Percentiles rank a stretch among this genome's conserved stretches.
phyloP scores from a whole-genome alignment of 2,329 filamentous ascomycete genomes.

The Tolypocladium album region DNA sequence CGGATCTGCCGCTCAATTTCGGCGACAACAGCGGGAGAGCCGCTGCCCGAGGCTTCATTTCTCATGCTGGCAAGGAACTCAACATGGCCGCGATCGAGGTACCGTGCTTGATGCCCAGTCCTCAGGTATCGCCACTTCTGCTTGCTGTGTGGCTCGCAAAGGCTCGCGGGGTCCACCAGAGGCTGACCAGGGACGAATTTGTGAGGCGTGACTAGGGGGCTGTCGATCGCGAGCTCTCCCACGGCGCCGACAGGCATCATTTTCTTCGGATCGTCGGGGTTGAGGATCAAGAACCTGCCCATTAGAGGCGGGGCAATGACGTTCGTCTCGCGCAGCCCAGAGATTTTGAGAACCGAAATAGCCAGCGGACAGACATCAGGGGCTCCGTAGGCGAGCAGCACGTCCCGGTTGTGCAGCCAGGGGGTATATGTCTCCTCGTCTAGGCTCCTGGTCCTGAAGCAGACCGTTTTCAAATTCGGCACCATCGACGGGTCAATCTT shows the following conservation, averaged over 20 bases:
- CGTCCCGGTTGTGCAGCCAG: slow-evolving; percentile 33
- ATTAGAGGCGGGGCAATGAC: slow-evolving; percentile 36
- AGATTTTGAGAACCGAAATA: slow-evolving; percentile 35
- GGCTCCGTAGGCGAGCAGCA: slow-evolving; percentile 40
- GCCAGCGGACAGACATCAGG: slow-evolving; percentile 40
- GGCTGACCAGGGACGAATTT: slow-evolving; percentile 20
- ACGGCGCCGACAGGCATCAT: slow-evolving; percentile 42
- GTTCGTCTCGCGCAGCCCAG: slow-evolving; percentile 21
- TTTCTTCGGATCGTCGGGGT: slow-evolving; percentile 36
- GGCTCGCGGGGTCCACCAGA: slow-evolving; percentile 12
- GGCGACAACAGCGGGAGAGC: slow-evolving; percentile 27
- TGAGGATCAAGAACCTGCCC: slow-evolving; percentile 42
- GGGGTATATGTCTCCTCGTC: slow-evolving; percentile 36
- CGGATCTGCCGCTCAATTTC: slow-evolving; percentile 37
- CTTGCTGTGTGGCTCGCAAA: slow-evolving; percentile 11
- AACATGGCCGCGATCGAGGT: slow-evolving; percentile 35
- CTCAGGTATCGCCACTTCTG: slow-evolving; percentile 30
- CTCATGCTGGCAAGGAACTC: slow-evolving; percentile 34
- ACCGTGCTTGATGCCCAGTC: slow-evolving; percentile 39
- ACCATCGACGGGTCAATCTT: slow-evolving; percentile 26
- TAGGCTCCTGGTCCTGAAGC: slow-evolving; percentile 37
- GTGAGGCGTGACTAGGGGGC: slow-evolving; percentile 24
- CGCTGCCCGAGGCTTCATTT: slow-evolving; percentile 29
- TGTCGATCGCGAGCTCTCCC: slow-evolving; percentile 51
- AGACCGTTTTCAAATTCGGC: slow-evolving; percentile 27